phyloP scores from a whole-genome alignment of 1,284 basidiomycete species.

The Takashimella koratensis region DNA sequence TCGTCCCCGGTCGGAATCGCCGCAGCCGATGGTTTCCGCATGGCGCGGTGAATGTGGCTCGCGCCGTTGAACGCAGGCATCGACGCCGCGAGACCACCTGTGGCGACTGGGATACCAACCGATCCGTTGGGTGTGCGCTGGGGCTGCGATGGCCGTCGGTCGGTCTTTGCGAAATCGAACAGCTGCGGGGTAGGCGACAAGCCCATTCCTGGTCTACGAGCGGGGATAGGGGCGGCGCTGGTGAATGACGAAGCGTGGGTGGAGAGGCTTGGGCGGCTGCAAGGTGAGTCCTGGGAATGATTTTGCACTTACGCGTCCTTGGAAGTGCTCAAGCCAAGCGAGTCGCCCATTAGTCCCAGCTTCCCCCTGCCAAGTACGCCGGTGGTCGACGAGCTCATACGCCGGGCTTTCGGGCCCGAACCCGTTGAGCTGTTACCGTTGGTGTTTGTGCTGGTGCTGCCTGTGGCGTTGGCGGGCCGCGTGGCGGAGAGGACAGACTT shows the following conservation, averaged over 20 bases:
- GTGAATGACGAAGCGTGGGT: conserved; percentile 19
- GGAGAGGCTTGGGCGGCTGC: conserved; percentile 21
- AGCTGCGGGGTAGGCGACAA: conserved; percentile 35
- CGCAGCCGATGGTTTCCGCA: not conserved
- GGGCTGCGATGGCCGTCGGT: conserved; percentile 25
- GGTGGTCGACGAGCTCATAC: conserved; percentile 45
- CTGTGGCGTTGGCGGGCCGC: conserved; percentile 21
- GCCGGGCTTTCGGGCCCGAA: conserved; percentile 25
- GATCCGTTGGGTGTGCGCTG: not conserved
- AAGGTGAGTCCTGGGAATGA: not conserved
- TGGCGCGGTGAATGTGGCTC: not conserved
- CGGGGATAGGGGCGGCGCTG: conserved; percentile 20
- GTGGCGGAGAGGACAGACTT: conserved; percentile 36
- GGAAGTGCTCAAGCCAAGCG: conserved; percentile 16
- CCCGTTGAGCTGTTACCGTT: conserved; percentile 3
- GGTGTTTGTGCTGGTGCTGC: conserved; percentile 2
- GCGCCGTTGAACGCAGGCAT: conserved; percentile 14
- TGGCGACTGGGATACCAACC: not conserved
- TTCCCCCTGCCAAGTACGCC: conserved; percentile 45
- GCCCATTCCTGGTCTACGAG: conserved; percentile 21
- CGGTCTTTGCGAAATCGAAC: conserved; percentile 46
- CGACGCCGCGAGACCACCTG: conserved; percentile 27
- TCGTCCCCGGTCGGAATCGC: conserved; percentile 26
- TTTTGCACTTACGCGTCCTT: conserved; percentile 30
- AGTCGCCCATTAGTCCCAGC: conserved; percentile 36